These are phyloP conservation scores for Boletus rubropictus DNA, from an alignment of 768 basidiomycete species.

Conservation along the genomic window DNA sequence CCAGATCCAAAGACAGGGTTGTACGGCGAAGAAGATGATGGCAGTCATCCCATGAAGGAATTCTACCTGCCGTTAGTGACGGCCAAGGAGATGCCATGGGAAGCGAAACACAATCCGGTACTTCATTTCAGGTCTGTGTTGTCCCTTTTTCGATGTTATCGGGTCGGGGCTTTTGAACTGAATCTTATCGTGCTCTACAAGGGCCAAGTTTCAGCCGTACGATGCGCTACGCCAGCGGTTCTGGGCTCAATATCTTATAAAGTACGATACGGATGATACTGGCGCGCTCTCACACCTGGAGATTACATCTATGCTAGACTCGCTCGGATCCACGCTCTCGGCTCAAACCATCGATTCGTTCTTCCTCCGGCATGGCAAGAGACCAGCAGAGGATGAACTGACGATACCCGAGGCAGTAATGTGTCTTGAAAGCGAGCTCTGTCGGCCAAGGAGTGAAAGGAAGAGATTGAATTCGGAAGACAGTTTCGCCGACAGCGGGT, in stretches of 20 bases:
- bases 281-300: slow-evolving; percentile 73
- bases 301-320: slow-evolving; percentile 92
- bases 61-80: slow-evolving; percentile 60
- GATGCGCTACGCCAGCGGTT: slow-evolving; percentile 84
- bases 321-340: slow-evolving; percentile 89
- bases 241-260: slow-evolving; percentile 83
- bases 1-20: slow-evolving; percentile 52
- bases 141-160: background rate
- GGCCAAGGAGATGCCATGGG: slow-evolving; percentile 63
- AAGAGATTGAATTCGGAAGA: slow-evolving; percentile 51
- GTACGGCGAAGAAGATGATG: slow-evolving; percentile 33
- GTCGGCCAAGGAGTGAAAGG: slow-evolving; percentile 66
- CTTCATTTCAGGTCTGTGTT: slow-evolving; percentile 55
- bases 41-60: slow-evolving; percentile 56
- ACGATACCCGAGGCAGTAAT: slow-evolving; percentile 74
- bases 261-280: slow-evolving; percentile 88
- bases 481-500: slow-evolving; percentile 40
- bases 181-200: slow-evolving; percentile 24
- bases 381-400: slow-evolving; percentile 61
- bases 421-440: slow-evolving; percentile 81
- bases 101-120: slow-evolving; percentile 62
- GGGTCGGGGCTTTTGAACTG: background rate
- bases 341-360: slow-evolving; percentile 72
- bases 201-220: slow-evolving; percentile 95
- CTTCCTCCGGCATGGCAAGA: slow-evolving; percentile 67